Evolutionary conservation across 164 flowering plant species (phyloP).

Genomic region (Vitis amurensis): DNA sequence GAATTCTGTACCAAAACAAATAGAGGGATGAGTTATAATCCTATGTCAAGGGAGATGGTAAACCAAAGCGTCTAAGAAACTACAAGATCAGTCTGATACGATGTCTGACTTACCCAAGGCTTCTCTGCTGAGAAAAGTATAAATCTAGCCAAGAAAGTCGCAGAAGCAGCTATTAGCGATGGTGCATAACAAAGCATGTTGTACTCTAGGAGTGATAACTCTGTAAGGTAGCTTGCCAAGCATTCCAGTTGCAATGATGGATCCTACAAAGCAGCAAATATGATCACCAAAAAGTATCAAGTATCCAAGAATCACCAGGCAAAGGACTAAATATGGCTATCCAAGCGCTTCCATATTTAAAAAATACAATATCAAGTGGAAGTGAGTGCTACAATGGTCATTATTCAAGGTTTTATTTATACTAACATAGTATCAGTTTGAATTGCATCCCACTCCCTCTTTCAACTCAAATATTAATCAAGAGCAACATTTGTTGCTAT

Average conservation of each 20-base stretch:
- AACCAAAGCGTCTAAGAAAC: not conserved
- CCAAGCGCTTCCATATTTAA: no score
- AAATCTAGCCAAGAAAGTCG: conserved; percentile 64
- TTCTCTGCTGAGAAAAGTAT: conserved; percentile 50
- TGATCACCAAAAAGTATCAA: not conserved
- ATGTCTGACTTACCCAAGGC: conserved; percentile 65
- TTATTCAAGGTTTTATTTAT: no score
- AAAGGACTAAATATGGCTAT: no score
- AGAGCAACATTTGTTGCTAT: no score
- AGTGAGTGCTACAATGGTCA: no score
- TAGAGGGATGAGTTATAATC: not conserved
- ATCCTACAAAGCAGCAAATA: conserved; percentile 27
- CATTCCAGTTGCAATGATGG: conserved; percentile 62
- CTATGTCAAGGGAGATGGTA: not conserved
- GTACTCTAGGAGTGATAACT: conserved; percentile 79
- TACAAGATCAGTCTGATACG: not conserved
- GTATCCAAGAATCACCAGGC: no score
- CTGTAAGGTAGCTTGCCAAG: conserved; percentile 68
- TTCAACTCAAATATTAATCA: no score
- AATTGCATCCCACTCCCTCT: no score
- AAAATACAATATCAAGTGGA: no score
- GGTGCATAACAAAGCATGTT: conserved; percentile 63
- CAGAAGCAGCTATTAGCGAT: conserved; percentile 72
- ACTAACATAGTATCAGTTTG: no score
- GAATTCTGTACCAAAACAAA: conserved; percentile 36